Evolutionary conservation across 306 rosid species (phyloP).

Genomic region (Glycyrrhiza uralensis): DNA sequence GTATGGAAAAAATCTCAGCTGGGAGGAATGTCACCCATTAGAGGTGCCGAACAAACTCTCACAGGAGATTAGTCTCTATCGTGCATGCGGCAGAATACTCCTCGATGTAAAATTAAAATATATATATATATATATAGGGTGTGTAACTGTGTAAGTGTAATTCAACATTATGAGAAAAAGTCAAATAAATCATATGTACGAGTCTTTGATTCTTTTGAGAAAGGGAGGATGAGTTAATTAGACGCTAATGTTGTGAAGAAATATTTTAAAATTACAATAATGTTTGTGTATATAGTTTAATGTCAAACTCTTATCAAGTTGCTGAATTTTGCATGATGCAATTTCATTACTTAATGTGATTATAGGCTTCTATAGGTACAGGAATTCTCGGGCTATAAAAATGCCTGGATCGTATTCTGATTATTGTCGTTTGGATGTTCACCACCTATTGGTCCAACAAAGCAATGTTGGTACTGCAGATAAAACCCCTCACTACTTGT

Average conservation of each 20-base stretch:
- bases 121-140: neutral
- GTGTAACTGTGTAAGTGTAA: neutral
- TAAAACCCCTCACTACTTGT: conserved; percentile 9
- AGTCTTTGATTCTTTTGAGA: neutral
- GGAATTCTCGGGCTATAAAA: conserved; percentile 13
- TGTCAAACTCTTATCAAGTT: conserved; percentile 17
- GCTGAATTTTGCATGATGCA: neutral
- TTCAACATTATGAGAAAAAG: neutral
- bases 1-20: too few species aligned
- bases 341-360: neutral
- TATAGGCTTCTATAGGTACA: conserved; percentile 19
- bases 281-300: neutral
- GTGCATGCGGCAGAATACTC: too few species aligned
- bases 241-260: neutral
- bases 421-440: conserved; percentile 14
- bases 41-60: too few species aligned
- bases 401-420: conserved; percentile 30
- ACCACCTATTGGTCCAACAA: conserved; percentile 21
- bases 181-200: neutral
- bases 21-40: too few species aligned
- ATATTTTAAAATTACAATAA: neutral
- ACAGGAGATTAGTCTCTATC: too few species aligned
- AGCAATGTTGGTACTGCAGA: conserved; percentile 5
- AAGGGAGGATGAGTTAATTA: conserved; percentile 1
- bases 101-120: too few species aligned